phyloP scores from a whole-genome alignment of 2,329 filamentous ascomycete species.

The Fusarium cicatricum region DNA sequence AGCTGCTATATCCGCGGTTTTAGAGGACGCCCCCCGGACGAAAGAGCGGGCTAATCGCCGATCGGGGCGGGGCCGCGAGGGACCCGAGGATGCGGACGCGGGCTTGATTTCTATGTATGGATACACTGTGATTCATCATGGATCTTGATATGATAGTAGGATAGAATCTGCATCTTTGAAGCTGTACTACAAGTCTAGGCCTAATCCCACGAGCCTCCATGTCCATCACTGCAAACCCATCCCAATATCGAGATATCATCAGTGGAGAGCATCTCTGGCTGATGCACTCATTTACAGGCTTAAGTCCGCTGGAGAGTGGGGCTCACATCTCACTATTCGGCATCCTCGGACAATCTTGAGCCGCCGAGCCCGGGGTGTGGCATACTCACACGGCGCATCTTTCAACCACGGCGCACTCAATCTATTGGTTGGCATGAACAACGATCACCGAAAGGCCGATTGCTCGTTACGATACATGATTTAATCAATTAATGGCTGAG shows the following conservation, averaged over 20 bases:
- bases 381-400: conserved; percentile 13
- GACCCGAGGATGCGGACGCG: conserved; percentile 24
- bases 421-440: too few relatives aligned
- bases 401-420: not conserved
- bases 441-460: too few relatives aligned
- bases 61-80: conserved; percentile 26
- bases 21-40: conserved; percentile 31
- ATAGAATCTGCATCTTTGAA: too few relatives aligned
- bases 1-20: conserved; percentile 28
- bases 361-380: conserved; percentile 31
- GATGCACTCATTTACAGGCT: conserved; percentile 30
- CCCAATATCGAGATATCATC: not conserved
- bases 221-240: not conserved
- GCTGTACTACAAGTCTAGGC: too few relatives aligned
- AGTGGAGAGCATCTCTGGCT: not conserved
- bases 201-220: not conserved
- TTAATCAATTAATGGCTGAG: too few relatives aligned
- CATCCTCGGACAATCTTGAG: conserved; percentile 28
- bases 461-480: too few relatives aligned
- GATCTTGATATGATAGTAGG: too few relatives aligned
- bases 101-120: not conserved
- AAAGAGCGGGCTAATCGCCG: conserved; percentile 33
- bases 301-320: conserved; percentile 37
- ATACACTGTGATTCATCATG: too few relatives aligned
- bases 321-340: conserved; percentile 18